phyloP scores from a whole-genome alignment of 2,329 filamentous ascomycete genomes.

The Drechslera avenae region DNA sequence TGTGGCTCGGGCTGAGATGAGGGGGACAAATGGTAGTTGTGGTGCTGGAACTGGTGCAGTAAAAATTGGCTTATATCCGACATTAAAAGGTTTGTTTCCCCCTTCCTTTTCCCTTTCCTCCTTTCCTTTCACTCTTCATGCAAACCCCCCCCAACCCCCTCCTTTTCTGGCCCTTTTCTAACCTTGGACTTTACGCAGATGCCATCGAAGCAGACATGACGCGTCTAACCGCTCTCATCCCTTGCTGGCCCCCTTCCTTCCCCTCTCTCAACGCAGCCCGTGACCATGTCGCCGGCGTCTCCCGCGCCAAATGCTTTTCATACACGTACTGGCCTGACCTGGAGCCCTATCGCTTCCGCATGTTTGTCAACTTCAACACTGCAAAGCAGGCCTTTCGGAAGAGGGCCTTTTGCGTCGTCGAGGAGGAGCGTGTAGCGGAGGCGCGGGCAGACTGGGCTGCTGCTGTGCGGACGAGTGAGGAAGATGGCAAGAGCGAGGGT shows the following conservation, averaged over 20 bases:
- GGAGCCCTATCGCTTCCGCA: background rate
- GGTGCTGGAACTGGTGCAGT: too few species aligned
- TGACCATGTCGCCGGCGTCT: background rate
- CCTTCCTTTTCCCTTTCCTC: background rate
- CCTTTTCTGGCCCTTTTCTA: too few species aligned
- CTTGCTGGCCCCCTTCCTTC: background rate
- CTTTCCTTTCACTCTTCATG: too few species aligned
- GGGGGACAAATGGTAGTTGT: background rate
- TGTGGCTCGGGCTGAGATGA: background rate
- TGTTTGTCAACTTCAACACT: background rate
- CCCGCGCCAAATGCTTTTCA: background rate
- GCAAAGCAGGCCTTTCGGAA: background rate
- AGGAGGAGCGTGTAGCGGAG: background rate
- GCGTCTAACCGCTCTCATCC: background rate
- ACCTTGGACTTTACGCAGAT: background rate
- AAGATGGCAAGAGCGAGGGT: too few species aligned
- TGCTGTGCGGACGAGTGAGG: too few species aligned
- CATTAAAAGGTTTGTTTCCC: background rate
- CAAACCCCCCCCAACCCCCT: too few species aligned
- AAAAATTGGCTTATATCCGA: background rate
- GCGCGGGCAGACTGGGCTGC: too few species aligned
- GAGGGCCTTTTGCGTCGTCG: background rate
- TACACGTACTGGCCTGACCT: background rate
- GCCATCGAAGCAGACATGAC: background rate
- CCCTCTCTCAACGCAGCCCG: background rate